Evolutionary conservation across 345 rosid genomes (phyloP).

Genomic region (Tarenaya hassleriana): DNA sequence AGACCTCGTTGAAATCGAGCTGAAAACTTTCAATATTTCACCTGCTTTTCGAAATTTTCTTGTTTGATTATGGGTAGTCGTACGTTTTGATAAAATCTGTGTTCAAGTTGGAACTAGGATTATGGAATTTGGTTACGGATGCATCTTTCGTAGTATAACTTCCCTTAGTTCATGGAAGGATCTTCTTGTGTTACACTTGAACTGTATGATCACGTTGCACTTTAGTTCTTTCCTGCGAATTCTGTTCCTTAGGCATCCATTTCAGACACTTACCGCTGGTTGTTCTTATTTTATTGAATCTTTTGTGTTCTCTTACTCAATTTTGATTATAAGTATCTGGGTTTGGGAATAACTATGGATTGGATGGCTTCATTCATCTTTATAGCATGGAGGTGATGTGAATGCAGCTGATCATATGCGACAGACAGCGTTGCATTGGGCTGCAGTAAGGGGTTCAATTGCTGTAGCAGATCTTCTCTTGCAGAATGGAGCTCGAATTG

Average conservation of each 20-base stretch:
- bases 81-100: no score
- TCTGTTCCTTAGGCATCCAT: not conserved
- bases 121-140: not conserved
- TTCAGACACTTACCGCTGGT: no score
- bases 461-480: slow-evolving; percentile 61
- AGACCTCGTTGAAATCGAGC: no score
- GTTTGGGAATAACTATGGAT: not conserved
- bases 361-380: slow-evolving; percentile 5
- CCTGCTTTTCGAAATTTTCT: no score
- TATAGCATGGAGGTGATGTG: slow-evolving; percentile 71
- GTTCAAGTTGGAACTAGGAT: not conserved
- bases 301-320: not conserved
- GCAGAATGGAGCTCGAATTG: slow-evolving; percentile 69
- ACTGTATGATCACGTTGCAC: no score
- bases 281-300: not conserved
- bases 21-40: no score
- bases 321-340: not conserved
- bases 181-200: not conserved
- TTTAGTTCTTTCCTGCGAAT: no score
- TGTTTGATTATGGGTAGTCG: no score
- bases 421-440: slow-evolving; percentile 93
- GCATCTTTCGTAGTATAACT: no score
- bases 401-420: slow-evolving; percentile 50
- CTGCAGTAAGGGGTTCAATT: slow-evolving; percentile 73
- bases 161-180: not conserved